A percentile compares a stretch with the other conserved stretches of the same genome.
These are phyloP conservation scores for Fraxinus platypoda DNA, from an alignment of 305 asterid species.

Conservation along the genomic window DNA sequence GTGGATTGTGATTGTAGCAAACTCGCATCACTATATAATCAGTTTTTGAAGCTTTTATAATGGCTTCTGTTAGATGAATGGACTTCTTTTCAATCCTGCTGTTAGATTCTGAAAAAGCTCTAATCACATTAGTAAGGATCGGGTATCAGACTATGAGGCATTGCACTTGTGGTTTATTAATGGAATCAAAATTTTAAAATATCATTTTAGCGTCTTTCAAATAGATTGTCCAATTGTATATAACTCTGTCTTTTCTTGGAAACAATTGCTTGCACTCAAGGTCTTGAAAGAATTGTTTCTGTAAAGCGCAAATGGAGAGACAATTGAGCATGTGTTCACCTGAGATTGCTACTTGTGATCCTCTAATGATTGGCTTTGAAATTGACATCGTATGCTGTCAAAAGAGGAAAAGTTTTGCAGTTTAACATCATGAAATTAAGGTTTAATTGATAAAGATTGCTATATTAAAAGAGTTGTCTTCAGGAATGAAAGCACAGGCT, in stretches of 20 bases:
- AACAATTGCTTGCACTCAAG: background rate
- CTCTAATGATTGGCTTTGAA: background rate
- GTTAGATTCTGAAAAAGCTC: background rate
- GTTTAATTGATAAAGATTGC: background rate
- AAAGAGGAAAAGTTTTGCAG: background rate
- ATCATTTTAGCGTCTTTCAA: background rate
- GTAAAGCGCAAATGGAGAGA: background rate
- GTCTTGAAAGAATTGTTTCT: constrained; percentile 4
- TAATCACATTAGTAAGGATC: background rate
- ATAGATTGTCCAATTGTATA: background rate
- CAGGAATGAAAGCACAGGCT: background rate
- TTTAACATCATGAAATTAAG: background rate
- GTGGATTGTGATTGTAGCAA: background rate
- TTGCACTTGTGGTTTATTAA: background rate
- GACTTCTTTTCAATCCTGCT: background rate
- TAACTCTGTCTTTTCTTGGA: background rate
- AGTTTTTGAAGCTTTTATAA: background rate
- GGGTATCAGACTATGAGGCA: background rate
- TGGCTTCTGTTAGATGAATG: constrained; percentile 1
- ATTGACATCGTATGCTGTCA: background rate
- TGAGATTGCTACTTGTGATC: constrained; percentile 4
- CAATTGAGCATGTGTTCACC: background rate
- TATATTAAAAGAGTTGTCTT: background rate
- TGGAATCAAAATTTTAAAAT: background rate
- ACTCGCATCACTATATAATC: background rate